phyloP scores from a whole-genome alignment of 495 filamentous ascomycete genomes.

The Trichocladium uniseriatum region DNA sequence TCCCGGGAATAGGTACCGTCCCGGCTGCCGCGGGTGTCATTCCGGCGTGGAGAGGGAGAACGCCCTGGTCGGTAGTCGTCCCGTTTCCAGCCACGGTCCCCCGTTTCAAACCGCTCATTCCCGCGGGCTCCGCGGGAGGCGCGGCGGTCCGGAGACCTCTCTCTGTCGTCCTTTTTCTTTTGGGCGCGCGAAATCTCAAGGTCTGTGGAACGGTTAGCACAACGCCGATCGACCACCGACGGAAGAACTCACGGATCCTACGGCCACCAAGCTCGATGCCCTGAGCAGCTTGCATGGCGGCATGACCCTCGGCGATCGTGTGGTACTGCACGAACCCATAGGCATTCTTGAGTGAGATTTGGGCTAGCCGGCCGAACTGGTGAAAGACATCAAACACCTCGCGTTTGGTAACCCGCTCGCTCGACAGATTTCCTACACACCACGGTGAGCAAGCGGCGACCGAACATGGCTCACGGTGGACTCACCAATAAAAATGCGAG shows the following conservation, averaged over 20 bases:
- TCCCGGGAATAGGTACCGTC: conserved; percentile 32
- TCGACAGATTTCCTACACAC: conserved; percentile 77
- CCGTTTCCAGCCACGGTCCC: conserved; percentile 29
- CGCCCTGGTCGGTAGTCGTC: conserved; percentile 62
- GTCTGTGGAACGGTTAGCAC: conserved; percentile 49
- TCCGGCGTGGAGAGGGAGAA: conserved; percentile 41
- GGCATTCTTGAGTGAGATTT: conserved; percentile 93
- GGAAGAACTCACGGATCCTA: conserved; percentile 71
- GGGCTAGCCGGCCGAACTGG: conserved; percentile 76
- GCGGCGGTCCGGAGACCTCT: conserved; percentile 25
- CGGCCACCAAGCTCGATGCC: conserved; percentile 68
- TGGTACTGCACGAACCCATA: conserved; percentile 97
- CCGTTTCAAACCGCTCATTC: conserved; percentile 31
- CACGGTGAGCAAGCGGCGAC: not conserved
- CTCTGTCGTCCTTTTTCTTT: conserved; percentile 55
- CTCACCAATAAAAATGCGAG: conserved; percentile 87
- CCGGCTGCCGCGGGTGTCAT: conserved; percentile 31
- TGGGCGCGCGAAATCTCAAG: conserved; percentile 85
- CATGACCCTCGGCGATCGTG: conserved; percentile 59
- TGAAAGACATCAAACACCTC: conserved; percentile 88
- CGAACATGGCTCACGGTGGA: conserved; percentile 10
- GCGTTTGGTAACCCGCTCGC: conserved; percentile 84
- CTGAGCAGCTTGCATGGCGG: conserved; percentile 68
- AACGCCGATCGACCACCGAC: too few species aligned
- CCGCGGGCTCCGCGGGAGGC: conserved; percentile 16